Percentiles rank a stretch among this genome's conserved stretches.
These are phyloP conservation scores for Leptographium galeiforme DNA, from an alignment of 2,329 filamentous ascomycete species.

Conservation along the genomic window DNA sequence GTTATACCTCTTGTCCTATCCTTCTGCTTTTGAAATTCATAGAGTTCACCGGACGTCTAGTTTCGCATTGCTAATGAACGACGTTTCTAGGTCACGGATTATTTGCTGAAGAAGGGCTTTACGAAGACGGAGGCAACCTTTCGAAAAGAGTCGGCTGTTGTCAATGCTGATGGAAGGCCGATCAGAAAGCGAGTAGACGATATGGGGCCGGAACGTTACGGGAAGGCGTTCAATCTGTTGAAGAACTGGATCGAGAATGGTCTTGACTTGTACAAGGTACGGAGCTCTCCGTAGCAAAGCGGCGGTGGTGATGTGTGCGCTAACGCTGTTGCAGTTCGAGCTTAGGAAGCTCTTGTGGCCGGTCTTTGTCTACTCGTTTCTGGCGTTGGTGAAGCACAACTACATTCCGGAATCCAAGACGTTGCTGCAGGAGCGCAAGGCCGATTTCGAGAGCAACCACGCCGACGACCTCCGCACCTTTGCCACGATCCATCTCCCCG, in stretches of 20 bases:
- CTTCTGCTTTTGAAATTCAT: no score
- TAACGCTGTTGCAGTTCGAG: constrained; percentile 49
- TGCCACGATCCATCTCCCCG: constrained; percentile 58
- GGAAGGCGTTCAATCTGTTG: constrained; percentile 59
- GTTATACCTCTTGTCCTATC: no score
- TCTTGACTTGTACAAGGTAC: constrained; percentile 83
- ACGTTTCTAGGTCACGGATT: constrained; percentile 60
- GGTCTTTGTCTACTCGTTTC: constrained; percentile 82
- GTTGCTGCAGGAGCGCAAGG: constrained; percentile 57
- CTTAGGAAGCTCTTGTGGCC: constrained; percentile 83
- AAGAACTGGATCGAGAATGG: constrained; percentile 81
- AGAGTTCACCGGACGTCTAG: no score
- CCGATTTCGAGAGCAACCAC: constrained; percentile 63
- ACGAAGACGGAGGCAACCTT: constrained; percentile 85
- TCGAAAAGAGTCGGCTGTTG: constrained; percentile 73
- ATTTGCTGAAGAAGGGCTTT: constrained; percentile 90
- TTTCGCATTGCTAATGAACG: background rate
- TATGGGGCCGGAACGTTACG: constrained; percentile 61
- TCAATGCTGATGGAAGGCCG: constrained; percentile 69
- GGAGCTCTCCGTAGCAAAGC: background rate
- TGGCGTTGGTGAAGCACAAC: constrained; percentile 62
- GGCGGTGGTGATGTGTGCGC: background rate
- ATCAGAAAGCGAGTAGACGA: constrained; percentile 54
- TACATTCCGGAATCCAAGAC: constrained; percentile 58
- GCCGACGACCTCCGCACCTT: constrained; percentile 67